phyloP scores from a whole-genome alignment of 805 yeast genomes.

The Myxozyma melibiosi region DNA sequence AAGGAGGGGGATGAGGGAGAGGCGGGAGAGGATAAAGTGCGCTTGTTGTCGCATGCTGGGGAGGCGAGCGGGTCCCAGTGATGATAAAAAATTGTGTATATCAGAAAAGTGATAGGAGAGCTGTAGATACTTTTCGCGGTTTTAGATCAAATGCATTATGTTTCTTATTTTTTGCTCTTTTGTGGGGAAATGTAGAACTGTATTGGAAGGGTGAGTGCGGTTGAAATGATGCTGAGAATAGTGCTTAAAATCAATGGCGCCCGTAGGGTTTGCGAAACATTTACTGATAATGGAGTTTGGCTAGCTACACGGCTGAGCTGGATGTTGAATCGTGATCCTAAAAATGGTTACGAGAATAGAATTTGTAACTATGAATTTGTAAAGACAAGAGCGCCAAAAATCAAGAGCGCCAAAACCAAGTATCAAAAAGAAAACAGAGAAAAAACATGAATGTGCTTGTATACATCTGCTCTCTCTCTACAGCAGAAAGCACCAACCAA shows the following conservation, averaged over 20 bases:
- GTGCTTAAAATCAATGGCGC: no score
- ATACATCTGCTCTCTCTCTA: not conserved
- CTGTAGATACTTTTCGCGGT: no score
- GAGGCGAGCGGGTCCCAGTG: conserved; percentile 12
- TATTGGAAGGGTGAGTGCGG: no score
- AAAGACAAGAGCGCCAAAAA: not conserved
- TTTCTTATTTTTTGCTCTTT: no score
- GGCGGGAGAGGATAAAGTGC: conserved; percentile 14
- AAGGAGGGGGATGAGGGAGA: not conserved
- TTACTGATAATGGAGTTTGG: no score
- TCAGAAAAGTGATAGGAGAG: not conserved
- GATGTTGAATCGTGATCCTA: no score
- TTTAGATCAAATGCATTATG: no score
- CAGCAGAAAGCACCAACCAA: not conserved
- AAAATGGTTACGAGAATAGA: not conserved
- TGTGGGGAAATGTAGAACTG: no score
- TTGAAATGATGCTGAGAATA: no score
- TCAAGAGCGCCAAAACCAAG: not conserved
- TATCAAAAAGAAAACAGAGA: not conserved
- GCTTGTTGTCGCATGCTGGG: conserved; percentile 5
- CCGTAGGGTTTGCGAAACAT: no score
- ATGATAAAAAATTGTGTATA: not conserved
- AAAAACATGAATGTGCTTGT: not conserved
- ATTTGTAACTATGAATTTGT: not conserved
- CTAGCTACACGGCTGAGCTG: no score